Evolutionary conservation across 768 basidiomycete genomes (phyloP).

Genomic region (Leccinum olivaceopallidum): DNA sequence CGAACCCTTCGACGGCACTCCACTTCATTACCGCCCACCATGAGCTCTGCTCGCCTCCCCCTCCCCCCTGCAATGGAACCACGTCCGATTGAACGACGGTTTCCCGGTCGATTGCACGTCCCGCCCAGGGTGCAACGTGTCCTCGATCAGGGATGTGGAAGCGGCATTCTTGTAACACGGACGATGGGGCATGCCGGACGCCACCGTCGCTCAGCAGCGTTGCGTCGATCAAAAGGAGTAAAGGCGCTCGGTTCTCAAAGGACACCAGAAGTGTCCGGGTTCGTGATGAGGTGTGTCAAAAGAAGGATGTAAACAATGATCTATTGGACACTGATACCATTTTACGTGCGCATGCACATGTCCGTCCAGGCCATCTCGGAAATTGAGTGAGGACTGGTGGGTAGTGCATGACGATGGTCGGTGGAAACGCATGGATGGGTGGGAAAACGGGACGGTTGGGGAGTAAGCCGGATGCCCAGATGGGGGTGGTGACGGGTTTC

Average conservation of each 20-base stretch:
- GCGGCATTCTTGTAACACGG: conserved; percentile 10
- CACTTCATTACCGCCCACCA: conserved; percentile 25
- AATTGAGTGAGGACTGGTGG: conserved; percentile 17
- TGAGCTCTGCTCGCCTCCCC: background rate
- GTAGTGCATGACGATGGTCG: conserved; percentile 11
- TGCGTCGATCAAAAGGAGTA: conserved; percentile 10
- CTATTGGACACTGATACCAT: conserved; percentile 4
- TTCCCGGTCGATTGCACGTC: background rate
- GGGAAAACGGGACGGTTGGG: conserved; percentile 4
- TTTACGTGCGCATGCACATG: conserved; percentile 10
- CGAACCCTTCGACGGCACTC: background rate
- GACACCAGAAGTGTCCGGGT: conserved; percentile 6
- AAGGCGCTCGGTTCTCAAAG: conserved; percentile 5
- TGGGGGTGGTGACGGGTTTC: conserved; percentile 12
- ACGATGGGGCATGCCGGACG: conserved; percentile 7
- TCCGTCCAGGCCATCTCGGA: conserved; percentile 14
- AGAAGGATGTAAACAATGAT: background rate
- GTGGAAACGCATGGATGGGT: conserved; percentile 2
- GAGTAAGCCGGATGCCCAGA: background rate
- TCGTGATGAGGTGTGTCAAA: background rate
- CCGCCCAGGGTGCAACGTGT: conserved; percentile 2
- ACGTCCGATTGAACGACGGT: conserved; percentile 6
- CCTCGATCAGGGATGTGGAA: conserved; percentile 10
- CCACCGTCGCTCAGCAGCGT: conserved; percentile 9
- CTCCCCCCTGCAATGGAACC: conserved; percentile 6